Percentiles rank a stretch among this genome's conserved stretches.
Evolutionary conservation across 2,329 filamentous ascomycete species (phyloP).

Genomic region (Stachybotrys chlorohalonatus): DNA sequence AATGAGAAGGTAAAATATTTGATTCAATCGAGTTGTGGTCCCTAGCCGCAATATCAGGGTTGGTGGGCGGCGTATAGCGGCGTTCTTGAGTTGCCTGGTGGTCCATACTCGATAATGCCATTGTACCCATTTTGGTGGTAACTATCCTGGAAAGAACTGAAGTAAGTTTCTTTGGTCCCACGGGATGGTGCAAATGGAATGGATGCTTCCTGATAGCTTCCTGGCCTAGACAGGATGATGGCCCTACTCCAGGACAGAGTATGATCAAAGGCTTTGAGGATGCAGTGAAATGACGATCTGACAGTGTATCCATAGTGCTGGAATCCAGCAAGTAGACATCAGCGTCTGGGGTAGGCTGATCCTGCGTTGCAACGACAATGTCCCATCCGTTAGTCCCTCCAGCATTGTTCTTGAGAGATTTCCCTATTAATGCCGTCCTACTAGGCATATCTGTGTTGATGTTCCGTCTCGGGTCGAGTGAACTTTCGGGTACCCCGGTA

Average conservation of each 20-base stretch:
- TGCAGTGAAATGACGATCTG: neutral
- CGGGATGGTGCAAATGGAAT: neutral
- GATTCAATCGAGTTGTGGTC: too few relatives aligned
- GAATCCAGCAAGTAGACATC: neutral
- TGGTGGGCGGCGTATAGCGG: neutral
- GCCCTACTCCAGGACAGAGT: neutral
- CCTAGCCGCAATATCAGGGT: too few relatives aligned
- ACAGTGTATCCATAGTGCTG: neutral
- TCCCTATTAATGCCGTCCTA: too few relatives aligned
- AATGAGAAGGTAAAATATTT: too few relatives aligned
- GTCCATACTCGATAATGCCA: neutral
- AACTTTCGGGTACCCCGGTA: too few relatives aligned
- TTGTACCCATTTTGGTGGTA: neutral
- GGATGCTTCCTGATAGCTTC: neutral
- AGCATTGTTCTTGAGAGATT: too few relatives aligned
- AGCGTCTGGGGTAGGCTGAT: neutral
- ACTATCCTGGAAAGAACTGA: neutral
- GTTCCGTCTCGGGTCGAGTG: too few relatives aligned
- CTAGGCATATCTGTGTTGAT: too few relatives aligned
- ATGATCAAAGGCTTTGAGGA: neutral
- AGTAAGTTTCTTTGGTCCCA: neutral
- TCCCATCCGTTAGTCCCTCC: too few relatives aligned
- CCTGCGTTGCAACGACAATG: too few relatives aligned
- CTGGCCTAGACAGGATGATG: neutral
- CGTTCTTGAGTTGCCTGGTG: neutral